phyloP scores from a whole-genome alignment of 2,329 filamentous ascomycete species.

The Arachnomyces sp. region DNA sequence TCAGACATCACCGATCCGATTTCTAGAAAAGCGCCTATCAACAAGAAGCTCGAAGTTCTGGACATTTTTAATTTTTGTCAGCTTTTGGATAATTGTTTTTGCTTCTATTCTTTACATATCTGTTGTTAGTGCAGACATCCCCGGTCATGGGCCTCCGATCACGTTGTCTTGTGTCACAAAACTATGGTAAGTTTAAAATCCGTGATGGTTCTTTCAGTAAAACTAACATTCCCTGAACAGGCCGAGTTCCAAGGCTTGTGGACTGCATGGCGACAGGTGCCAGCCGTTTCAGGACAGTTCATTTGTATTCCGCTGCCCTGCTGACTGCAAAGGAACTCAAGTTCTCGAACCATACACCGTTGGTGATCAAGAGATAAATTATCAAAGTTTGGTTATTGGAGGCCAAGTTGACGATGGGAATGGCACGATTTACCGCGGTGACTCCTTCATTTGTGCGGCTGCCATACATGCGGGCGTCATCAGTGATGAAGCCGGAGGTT shows the following conservation, averaged over 20 bases:
- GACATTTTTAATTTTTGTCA: constrained; percentile 37
- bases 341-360: constrained; percentile 50
- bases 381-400: constrained; percentile 48
- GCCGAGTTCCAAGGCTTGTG: constrained; percentile 39
- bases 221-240: constrained; percentile 4
- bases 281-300: constrained; percentile 48
- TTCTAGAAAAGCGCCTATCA: constrained; percentile 40
- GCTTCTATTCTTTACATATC: constrained; percentile 38
- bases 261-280: constrained; percentile 50
- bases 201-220: background rate
- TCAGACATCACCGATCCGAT: constrained; percentile 37
- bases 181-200: constrained; percentile 33
- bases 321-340: constrained; percentile 47
- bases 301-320: constrained; percentile 52
- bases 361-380: constrained; percentile 49
- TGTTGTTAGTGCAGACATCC: constrained; percentile 30
- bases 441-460: constrained; percentile 55
- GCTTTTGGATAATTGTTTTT: constrained; percentile 41
- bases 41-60: constrained; percentile 37
- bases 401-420: constrained; percentile 38
- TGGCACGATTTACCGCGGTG: constrained; percentile 48
- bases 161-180: constrained; percentile 37
- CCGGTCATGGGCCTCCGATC: constrained; percentile 40
- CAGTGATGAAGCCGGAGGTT: constrained; percentile 47
- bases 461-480: constrained; percentile 55